Conservation (phyloP, 2,329 filamentous ascomycete genomes). For the Fusarium nodosum region DNA sequence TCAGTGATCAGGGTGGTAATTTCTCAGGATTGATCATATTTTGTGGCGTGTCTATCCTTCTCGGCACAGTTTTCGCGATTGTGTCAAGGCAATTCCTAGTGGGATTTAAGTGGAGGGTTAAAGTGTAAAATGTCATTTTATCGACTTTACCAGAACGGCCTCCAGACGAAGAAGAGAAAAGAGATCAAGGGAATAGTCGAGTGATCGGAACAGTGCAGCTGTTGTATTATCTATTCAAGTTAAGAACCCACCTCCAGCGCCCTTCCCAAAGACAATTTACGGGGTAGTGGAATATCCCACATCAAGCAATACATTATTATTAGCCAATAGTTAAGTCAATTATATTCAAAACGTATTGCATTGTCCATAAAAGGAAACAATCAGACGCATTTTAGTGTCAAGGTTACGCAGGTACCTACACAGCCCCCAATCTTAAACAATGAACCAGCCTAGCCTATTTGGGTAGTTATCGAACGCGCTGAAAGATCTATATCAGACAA, state of each 20-base stretch:
- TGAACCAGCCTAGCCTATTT: not conserved
- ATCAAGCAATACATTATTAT: too few species aligned
- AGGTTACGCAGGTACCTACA: not conserved
- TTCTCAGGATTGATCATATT: conserved; percentile 15
- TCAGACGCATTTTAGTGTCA: not conserved
- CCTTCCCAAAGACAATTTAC: too few species aligned
- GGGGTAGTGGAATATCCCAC: too few species aligned
- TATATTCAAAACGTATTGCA: not conserved
- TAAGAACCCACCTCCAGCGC: too few species aligned
- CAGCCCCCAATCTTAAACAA: not conserved
- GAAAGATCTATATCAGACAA: not conserved
- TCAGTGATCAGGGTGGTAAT: not conserved
- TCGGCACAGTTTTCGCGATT: not conserved
- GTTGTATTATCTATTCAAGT: too few species aligned
- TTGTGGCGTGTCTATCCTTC: conserved; percentile 8
- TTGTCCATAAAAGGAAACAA: not conserved
- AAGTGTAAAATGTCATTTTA: not conserved
- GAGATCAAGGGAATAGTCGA: too few species aligned
- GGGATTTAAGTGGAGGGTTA: not conserved
- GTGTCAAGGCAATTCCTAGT: conserved; percentile 8
- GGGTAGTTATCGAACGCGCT: conserved; percentile 17
- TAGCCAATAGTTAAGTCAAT: too few species aligned
- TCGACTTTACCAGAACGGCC: too few species aligned
- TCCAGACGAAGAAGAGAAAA: too few species aligned
- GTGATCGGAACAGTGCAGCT: too few species aligned